Conservation (phyloP, 805 yeast species). For the Candida ovalis region DNA sequence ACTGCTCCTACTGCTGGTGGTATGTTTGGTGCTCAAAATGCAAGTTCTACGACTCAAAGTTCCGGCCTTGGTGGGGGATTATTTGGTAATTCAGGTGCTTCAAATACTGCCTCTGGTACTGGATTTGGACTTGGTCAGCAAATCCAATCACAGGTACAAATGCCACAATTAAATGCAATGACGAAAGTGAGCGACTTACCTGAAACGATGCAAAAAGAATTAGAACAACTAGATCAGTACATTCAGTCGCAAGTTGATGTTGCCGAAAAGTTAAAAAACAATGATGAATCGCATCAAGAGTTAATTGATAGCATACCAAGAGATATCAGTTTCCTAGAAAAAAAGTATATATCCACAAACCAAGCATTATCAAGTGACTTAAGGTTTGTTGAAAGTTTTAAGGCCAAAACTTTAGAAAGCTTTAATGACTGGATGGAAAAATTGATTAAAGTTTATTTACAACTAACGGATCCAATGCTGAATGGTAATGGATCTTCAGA, state of each 20-base stretch:
- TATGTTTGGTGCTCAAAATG: conserved; percentile 11
- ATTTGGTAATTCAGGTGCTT: conserved; percentile 29
- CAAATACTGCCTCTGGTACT: conserved; percentile 8
- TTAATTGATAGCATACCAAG: conserved; percentile 69
- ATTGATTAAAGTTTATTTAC: conserved; percentile 33
- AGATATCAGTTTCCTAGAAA: conserved; percentile 61
- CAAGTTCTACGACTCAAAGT: not conserved
- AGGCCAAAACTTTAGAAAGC: conserved; percentile 33
- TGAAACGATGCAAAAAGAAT: conserved; percentile 60
- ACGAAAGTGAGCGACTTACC: conserved; percentile 74
- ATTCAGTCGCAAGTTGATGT: conserved; percentile 71
- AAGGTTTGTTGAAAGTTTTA: conserved; percentile 42
- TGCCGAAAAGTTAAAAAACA: conserved; percentile 63
- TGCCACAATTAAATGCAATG: conserved; percentile 60
- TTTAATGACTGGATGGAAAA: conserved; percentile 39
- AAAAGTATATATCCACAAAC: conserved; percentile 57
- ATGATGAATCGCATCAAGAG: conserved; percentile 57
- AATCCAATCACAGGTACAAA: conserved; percentile 34
- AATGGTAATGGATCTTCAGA: conserved; percentile 15
- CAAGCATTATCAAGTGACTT: conserved; percentile 55
- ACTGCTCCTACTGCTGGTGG: conserved; percentile 10
- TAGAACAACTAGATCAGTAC: conserved; percentile 67
- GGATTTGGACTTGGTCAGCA: conserved; percentile 11
- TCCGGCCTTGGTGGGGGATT: conserved; percentile 3
- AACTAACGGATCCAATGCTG: conserved; percentile 33